Evolutionary conservation across 2,329 filamentous ascomycete species (phyloP).

Genomic region (Magnaporthales sp.): DNA sequence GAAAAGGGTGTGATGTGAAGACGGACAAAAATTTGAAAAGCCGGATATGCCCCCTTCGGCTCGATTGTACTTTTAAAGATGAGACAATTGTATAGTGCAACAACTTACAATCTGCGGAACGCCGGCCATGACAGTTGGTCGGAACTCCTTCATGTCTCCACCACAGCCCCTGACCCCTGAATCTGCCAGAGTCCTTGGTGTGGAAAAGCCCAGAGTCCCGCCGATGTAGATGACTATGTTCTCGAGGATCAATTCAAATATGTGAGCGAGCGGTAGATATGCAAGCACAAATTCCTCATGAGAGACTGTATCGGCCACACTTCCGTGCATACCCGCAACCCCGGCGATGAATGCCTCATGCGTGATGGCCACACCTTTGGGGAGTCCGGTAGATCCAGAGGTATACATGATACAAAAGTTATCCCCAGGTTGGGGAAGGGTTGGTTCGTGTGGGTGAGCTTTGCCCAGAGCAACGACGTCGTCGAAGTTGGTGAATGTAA

Average conservation of each 20-base stretch:
- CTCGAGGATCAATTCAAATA: conserved; percentile 93
- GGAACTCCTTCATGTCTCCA: conserved; percentile 88
- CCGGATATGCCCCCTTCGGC: background rate
- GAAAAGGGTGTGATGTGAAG: too few species aligned
- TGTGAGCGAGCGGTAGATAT: conserved; percentile 91
- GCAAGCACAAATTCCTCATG: conserved; percentile 74
- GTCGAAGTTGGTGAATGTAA: conserved; percentile 44
- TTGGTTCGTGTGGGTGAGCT: conserved; percentile 61
- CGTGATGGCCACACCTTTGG: conserved; percentile 79
- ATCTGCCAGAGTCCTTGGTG: conserved; percentile 81
- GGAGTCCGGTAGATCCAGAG: conserved; percentile 79
- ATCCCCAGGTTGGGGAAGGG: conserved; percentile 65
- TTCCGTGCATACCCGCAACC: conserved; percentile 70
- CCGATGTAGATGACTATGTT: conserved; percentile 85
- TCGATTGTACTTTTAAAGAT: background rate
- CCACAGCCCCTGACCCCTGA: conserved; percentile 78
- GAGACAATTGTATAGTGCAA: background rate
- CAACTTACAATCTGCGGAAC: conserved; percentile 65
- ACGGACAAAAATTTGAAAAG: background rate
- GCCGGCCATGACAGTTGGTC: conserved; percentile 82
- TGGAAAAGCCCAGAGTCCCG: conserved; percentile 87
- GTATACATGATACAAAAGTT: conserved; percentile 82
- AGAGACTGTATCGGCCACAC: conserved; percentile 70
- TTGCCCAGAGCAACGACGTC: conserved; percentile 50
- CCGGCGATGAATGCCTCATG: conserved; percentile 75